Base-by-base conservation (phyloP, 371 early-diverging fungal genomes). In the Mucor ambiguus region DNA sequence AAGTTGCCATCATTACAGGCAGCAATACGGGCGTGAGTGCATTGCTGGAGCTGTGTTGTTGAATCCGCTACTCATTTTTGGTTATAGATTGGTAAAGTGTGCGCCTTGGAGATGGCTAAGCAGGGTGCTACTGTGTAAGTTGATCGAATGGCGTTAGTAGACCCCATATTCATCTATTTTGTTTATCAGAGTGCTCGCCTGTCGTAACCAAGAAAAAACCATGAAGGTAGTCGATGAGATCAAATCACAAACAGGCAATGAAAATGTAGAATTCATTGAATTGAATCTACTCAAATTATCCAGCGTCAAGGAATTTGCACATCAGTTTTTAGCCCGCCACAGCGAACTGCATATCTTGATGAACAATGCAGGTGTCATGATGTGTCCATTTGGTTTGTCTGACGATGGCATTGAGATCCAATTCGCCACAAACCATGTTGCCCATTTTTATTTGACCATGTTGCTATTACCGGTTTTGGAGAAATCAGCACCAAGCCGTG, bases 1-100 rank as follows among this genome's bases (percentile, higher is more conserved):
- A 90, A 76, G 64, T 83, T 55, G 89, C 88, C 32, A 82, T 94
- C 29, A 87, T 94, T 30, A 92, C 92, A 22, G 94, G 94, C 30
- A 88, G 85, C 12, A 89, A 84, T 66, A 74, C 83, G 12, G 93
- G 93, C 63, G 80, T 73, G 74, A 63, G 79, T 66, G 9, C 16
- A 9, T 16, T 18, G 38, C 24, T 0, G n/a, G 9, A 44, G 49
- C 35, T 12, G 30, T 52, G 28, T 38, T 38, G 33, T 64, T 44
- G 33, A 29, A 58, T 29, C 11, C 24, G 26, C 18, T 3, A 56
- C n/a, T 33, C 30, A 35, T 9, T 30, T 11, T 48, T 11, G 3
- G 33, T 32, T 38, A 4, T 68, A 82, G 68, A 82, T 92, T 44
- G 93, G 92, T 44, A 80, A 80, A 65, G 77, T 76, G 5, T 88